Evolutionary conservation across 2,329 filamentous ascomycete species (phyloP).

Genomic region (Periglandula ipomoeae): DNA sequence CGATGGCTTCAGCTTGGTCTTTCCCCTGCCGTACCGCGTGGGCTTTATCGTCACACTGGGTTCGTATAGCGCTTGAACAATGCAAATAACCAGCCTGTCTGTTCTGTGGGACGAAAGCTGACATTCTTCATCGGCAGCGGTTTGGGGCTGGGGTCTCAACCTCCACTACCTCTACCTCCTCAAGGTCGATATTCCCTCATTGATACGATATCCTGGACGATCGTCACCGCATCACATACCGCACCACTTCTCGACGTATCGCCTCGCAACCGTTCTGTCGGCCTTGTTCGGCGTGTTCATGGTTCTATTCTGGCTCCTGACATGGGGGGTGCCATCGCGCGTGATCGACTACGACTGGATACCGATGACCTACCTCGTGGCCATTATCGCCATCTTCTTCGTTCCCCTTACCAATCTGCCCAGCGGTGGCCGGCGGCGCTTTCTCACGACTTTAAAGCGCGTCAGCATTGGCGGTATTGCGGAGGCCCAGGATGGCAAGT

Average conservation of each 20-base stretch:
- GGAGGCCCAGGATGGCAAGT: conserved; percentile 79
- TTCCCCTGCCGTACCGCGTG: conserved; percentile 84
- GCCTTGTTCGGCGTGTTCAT: conserved; percentile 63
- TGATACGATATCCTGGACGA: conserved; percentile 79
- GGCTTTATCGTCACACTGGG: conserved; percentile 79
- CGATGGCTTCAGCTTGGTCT: conserved; percentile 77
- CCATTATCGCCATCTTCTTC: conserved; percentile 62
- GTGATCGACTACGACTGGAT: conserved; percentile 77
- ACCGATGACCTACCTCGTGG: conserved; percentile 71
- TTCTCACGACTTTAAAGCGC: conserved; percentile 66
- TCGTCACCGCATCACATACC: conserved; percentile 59
- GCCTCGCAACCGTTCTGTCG: conserved; percentile 69
- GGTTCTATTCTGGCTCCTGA: conserved; percentile 74
- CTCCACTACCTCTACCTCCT: conserved; percentile 73
- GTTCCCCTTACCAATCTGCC: conserved; percentile 62
- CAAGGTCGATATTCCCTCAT: conserved; percentile 77
- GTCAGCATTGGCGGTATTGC: conserved; percentile 81
- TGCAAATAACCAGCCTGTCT: not conserved
- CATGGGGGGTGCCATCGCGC: conserved; percentile 57
- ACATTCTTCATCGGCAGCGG: conserved; percentile 46
- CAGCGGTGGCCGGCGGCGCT: conserved; percentile 61
- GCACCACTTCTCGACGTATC: conserved; percentile 78
- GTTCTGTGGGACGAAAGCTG: not conserved
- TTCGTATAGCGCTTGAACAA: conserved; percentile 29
- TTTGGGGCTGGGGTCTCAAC: conserved; percentile 94